Evolutionary conservation across 2,329 filamentous ascomycete species (phyloP).

Genomic region (Fusarium sacchari): DNA sequence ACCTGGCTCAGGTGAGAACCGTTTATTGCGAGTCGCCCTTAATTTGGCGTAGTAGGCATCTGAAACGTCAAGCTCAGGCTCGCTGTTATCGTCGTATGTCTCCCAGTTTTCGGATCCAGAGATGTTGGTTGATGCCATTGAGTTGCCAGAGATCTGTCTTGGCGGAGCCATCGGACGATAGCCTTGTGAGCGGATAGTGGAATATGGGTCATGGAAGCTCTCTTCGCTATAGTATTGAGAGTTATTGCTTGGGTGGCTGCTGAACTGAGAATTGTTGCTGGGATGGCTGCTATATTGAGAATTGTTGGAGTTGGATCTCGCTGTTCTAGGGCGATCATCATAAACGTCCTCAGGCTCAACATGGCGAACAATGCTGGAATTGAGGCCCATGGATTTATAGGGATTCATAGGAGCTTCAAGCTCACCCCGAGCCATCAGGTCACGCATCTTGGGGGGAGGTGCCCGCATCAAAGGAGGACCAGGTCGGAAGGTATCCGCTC

Average conservation of each 20-base stretch:
- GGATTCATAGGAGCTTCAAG: slow-evolving; percentile 61
- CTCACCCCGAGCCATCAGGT: slow-evolving; percentile 67
- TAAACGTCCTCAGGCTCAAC: slow-evolving; percentile 86
- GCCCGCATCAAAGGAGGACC: slow-evolving; percentile 67
- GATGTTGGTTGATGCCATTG: slow-evolving; percentile 77
- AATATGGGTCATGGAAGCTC: slow-evolving; percentile 50
- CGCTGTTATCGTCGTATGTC: slow-evolving; percentile 88
- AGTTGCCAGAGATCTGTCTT: slow-evolving; percentile 73
- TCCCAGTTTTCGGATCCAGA: slow-evolving; percentile 98
- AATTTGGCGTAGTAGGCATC: slow-evolving; percentile 85
- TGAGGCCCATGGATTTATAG: slow-evolving; percentile 60
- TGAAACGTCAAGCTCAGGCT: slow-evolving; percentile 77
- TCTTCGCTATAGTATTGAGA: slow-evolving; percentile 51
- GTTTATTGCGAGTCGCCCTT: slow-evolving; percentile 73
- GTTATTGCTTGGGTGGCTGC: slow-evolving; percentile 26
- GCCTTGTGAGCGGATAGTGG: slow-evolving; percentile 54
- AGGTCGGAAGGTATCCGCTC: slow-evolving; percentile 60
- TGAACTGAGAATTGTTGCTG: slow-evolving; percentile 49
- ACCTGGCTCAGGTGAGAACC: slow-evolving; percentile 62
- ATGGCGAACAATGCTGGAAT: slow-evolving; percentile 66
- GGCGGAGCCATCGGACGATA: slow-evolving; percentile 55
- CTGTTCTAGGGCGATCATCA: slow-evolving; percentile 65
- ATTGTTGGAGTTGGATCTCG: slow-evolving; percentile 54
- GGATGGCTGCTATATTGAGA: slow-evolving; percentile 47
- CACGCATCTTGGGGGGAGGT: slow-evolving; percentile 92